Evolutionary conservation across 1,139 yeast genomes (phyloP).

Genomic region (Geotrichum aggregatum): DNA sequence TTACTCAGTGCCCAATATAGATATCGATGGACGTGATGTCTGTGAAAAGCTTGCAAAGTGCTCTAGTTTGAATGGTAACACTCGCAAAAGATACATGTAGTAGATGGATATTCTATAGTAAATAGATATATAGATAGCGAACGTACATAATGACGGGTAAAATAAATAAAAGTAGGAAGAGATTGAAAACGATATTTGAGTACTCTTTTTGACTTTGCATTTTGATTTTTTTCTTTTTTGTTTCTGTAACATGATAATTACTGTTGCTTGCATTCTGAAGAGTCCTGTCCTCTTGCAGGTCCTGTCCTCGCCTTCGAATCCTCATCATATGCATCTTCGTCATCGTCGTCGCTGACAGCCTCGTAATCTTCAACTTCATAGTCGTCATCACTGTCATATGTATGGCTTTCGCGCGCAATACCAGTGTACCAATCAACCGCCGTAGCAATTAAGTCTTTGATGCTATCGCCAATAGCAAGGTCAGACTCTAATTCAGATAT

Average conservation of each 20-base stretch:
- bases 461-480: conserved; percentile 92
- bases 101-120: too few relatives aligned
- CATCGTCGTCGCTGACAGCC: conserved; percentile 40
- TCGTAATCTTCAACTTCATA: conserved; percentile 42
- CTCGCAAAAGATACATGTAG: too few relatives aligned
- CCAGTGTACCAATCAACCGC: conserved; percentile 99
- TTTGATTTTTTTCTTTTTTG: not conserved
- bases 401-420: conserved; percentile 67
- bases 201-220: not conserved
- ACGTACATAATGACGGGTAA: not conserved
- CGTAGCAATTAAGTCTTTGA: conserved; percentile 93
- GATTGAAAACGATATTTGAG: not conserved
- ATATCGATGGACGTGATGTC: too few relatives aligned
- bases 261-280: conserved; percentile 17
- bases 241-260: too few relatives aligned
- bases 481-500: conserved; percentile 81
- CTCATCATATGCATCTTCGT: conserved; percentile 40
- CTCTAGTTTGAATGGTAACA: too few relatives aligned
- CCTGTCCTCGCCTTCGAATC: not conserved
- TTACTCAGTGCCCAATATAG: too few relatives aligned
- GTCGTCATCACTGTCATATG: too few relatives aligned
- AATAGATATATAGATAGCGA: not conserved
- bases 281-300: conserved; percentile 31
- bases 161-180: not conserved
- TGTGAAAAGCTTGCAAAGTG: too few relatives aligned